These are phyloP conservation scores for Whalleya microplaca DNA, from an alignment of 2,329 filamentous ascomycete genomes.

Conservation along the genomic window DNA sequence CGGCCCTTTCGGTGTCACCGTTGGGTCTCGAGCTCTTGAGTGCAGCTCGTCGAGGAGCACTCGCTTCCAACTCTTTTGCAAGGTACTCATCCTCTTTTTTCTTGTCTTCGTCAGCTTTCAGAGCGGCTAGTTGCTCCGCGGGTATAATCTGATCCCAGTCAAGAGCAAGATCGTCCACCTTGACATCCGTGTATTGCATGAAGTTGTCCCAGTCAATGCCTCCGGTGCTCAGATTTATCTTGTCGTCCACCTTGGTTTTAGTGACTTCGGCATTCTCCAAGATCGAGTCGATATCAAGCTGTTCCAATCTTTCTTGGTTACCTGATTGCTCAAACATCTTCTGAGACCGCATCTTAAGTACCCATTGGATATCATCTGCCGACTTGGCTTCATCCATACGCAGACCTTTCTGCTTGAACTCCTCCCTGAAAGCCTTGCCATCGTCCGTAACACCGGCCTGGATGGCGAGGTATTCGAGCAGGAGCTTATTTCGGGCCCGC, in stretches of 20 bases:
- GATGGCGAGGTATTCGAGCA: conserved; percentile 96
- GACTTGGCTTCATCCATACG: conserved; percentile 82
- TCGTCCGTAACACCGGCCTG: conserved; percentile 97
- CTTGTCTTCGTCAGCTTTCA: conserved; percentile 87
- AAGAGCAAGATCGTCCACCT: conserved; percentile 77
- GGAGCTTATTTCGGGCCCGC: conserved; percentile 93
- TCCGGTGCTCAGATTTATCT: conserved; percentile 88
- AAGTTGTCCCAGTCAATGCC: conserved; percentile 88
- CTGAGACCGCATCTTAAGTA: conserved; percentile 96
- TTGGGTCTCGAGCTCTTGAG: conserved; percentile 58
- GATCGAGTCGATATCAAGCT: conserved; percentile 96
- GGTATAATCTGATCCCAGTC: conserved; percentile 99
- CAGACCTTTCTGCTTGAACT: conserved; percentile 77
- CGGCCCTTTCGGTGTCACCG: conserved; percentile 63
- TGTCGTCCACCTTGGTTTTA: conserved; percentile 92
- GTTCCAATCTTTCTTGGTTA: conserved; percentile 95
- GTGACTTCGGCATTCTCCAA: conserved; percentile 96
- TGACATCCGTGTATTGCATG: conserved; percentile 96
- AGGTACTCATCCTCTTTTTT: conserved; percentile 83
- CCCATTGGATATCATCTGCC: conserved; percentile 92
- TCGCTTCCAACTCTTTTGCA: conserved; percentile 80
- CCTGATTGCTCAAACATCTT: conserved; percentile 98
- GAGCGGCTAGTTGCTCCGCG: conserved; percentile 83
- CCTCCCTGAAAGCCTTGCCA: conserved; percentile 74
- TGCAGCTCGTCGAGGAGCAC: conserved; percentile 76